phyloP scores from a whole-genome alignment of 768 basidiomycete species.

The Dentipellis fragilis region DNA sequence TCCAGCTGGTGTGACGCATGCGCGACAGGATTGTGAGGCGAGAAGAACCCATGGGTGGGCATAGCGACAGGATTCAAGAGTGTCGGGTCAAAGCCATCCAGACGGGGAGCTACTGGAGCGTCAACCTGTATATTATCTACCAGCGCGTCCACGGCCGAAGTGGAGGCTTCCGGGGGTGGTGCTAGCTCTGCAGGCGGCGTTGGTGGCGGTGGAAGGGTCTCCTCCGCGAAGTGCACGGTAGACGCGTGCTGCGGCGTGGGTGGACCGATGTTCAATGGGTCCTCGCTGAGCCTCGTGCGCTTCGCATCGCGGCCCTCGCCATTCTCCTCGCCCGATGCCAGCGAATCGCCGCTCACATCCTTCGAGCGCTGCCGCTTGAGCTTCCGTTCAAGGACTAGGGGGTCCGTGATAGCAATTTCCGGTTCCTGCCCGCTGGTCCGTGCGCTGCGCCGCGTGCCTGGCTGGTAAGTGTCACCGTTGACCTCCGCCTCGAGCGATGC shows the following conservation, averaged over 20 bases:
- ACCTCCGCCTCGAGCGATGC: slow-evolving; percentile 22
- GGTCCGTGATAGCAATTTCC: slow-evolving; percentile 67
- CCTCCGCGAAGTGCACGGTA: slow-evolving; percentile 4
- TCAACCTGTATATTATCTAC: neutral
- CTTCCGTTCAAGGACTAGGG: slow-evolving; percentile 61
- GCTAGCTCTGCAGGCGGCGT: neutral
- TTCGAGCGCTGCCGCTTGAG: slow-evolving; percentile 46
- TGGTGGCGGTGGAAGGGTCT: slow-evolving; percentile 3
- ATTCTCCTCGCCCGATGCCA: slow-evolving; percentile 13
- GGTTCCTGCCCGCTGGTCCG: slow-evolving; percentile 63
- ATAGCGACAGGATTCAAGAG: slow-evolving; percentile 1
- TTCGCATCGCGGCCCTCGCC: slow-evolving; percentile 9
- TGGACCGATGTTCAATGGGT: slow-evolving; percentile 6
- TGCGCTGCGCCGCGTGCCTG: slow-evolving; percentile 59
- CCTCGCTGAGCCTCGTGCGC: slow-evolving; percentile 12
- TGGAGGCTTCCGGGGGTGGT: neutral
- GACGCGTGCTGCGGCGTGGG: slow-evolving; percentile 2
- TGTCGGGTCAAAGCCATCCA: slow-evolving; percentile 4
- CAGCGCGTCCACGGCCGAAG: neutral
- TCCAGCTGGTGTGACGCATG: neutral
- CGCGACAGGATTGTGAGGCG: slow-evolving; percentile 12
- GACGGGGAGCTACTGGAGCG: neutral
- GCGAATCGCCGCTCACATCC: slow-evolving; percentile 24
- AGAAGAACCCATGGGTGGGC: slow-evolving; percentile 3
- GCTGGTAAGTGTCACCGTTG: slow-evolving; percentile 26